Evolutionary conservation across 805 yeast species (phyloP), one percentile per base, ranked within the genome.

Genomic region (Candida jianshihensis): DNA sequence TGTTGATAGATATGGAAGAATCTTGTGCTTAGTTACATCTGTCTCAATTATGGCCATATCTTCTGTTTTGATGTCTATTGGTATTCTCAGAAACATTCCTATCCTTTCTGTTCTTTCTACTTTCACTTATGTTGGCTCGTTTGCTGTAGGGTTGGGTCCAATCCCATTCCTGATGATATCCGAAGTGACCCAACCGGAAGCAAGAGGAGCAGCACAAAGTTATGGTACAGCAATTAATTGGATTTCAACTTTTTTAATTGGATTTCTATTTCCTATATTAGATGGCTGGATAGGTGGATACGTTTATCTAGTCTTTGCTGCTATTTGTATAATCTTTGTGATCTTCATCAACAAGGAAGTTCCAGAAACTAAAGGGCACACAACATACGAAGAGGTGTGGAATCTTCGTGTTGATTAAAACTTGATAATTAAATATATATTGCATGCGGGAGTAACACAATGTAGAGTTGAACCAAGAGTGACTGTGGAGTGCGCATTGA

Each of bases 121-220:
- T 0, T 73, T 86, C 36, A 53, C 71, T 1, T 89, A 87, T 54
- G 88, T 90, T 33, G 77, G 82, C 1, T 73, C 87, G 19, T 92
- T 90, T 64, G 97, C 97, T 0, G 63, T 83, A 24, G 98, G 98
- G 0, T 57, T 88, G 42, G 98, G 98, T 0, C 98, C 98, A 6
- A 88, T 92, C 37, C 98, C 98, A 29, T 90, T 92, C 61, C 62
- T 90, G 46, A 61, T 89, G 35, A 80, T 90, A 10, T 75, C 95
- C 6, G 97, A 92, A 55, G 78, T 90, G n/a, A 81, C 95, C 1
- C 94, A 88, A 41, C 62, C 71, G 2, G 75, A 78, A 40, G 90
- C 90, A 2, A 78, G 78, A 39, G 89, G 89, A 3, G 67, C 78
- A 31, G 97, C 97, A 0, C 98, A 92, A 60, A 81, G 95, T 54